phyloP scores from a whole-genome alignment of 1,284 basidiomycete species.

The Rhodotorula sp. region DNA sequence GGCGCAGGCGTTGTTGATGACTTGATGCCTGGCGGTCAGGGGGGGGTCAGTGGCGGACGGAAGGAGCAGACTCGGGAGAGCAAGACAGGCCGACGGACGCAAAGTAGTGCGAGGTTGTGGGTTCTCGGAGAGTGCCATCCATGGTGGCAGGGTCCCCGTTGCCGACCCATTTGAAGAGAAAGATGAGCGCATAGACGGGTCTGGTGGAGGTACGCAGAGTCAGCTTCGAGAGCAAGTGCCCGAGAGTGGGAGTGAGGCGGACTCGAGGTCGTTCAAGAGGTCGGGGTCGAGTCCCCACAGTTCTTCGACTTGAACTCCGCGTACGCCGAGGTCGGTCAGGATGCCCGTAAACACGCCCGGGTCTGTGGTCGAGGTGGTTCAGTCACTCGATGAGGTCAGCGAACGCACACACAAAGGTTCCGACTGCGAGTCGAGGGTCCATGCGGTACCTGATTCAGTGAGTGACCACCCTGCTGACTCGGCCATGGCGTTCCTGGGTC shows the following conservation, averaged over 20 bases:
- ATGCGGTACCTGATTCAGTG: conserved; percentile 47
- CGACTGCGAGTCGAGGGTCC: neutral
- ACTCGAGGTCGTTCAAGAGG: conserved; percentile 64
- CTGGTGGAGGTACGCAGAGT: neutral
- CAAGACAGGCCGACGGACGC: conserved; percentile 12
- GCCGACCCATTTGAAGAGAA: conserved; percentile 78
- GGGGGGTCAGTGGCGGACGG: neutral
- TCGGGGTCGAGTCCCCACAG: conserved; percentile 79
- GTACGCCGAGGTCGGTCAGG: conserved; percentile 52
- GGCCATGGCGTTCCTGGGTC: neutral
- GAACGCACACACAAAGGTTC: neutral
- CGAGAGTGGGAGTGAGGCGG: neutral
- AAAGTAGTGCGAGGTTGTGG: conserved; percentile 35
- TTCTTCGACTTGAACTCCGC: conserved; percentile 54
- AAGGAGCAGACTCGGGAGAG: too few relatives aligned
- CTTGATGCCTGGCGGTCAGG: conserved; percentile 48
- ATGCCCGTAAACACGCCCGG: conserved; percentile 54
- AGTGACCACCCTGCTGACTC: conserved; percentile 49
- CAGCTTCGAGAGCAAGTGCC: neutral
- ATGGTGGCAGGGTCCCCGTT: conserved; percentile 50
- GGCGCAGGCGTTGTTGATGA: conserved; percentile 87
- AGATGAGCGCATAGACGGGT: conserved; percentile 81
- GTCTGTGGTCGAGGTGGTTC: conserved; percentile 32
- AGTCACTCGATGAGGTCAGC: neutral
- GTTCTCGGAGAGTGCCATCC: conserved; percentile 42